These are phyloP conservation scores for Hsuehochloa calcarea DNA, from an alignment of 176 grass and related monocot genomes.

Conservation along the genomic window DNA sequence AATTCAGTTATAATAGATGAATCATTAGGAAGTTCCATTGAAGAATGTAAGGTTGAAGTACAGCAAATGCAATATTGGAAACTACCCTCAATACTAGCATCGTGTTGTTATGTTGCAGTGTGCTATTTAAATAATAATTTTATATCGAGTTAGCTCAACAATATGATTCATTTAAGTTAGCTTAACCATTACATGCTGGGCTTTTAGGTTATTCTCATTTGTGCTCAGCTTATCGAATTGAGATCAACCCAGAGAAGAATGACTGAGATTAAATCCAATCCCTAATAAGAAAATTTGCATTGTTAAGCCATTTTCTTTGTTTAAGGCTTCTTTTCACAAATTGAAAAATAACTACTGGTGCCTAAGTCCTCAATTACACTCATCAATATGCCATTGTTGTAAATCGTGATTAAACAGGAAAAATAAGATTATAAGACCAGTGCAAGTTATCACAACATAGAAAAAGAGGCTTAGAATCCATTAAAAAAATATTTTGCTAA, in stretches of 20 bases:
- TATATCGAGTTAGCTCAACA: background rate
- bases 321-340: background rate
- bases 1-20: background rate
- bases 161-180: background rate
- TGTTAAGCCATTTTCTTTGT: background rate
- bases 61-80: background rate
- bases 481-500: background rate
- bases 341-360: background rate
- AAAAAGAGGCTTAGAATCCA: background rate
- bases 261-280: background rate
- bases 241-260: background rate
- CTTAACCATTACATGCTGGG: background rate
- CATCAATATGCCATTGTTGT: background rate
- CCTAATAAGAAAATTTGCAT: background rate
- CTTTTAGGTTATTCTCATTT: background rate
- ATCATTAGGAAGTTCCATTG: background rate
- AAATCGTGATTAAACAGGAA: background rate
- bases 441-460: background rate
- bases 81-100: background rate
- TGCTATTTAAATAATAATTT: background rate
- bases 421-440: background rate
- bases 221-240: background rate
- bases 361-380: background rate
- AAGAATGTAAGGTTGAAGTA: background rate
- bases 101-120: background rate